These are phyloP conservation scores for Arthrobotrys sphaeroides DNA, from an alignment of 2,329 filamentous ascomycete genomes.

Conservation along the genomic window DNA sequence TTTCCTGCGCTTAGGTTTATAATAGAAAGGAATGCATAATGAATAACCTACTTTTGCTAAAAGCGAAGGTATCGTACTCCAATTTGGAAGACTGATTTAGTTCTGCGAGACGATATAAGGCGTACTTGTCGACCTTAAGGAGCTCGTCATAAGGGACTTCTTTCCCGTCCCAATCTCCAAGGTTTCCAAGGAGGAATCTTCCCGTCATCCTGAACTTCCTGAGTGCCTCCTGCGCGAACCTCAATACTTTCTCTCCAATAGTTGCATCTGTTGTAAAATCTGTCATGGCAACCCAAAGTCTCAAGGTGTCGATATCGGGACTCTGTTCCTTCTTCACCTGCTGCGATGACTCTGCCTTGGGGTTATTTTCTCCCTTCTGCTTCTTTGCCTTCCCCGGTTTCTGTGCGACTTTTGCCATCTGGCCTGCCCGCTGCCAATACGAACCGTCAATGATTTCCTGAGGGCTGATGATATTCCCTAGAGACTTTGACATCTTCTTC, in stretches of 20 bases:
- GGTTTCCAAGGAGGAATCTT: slow-evolving; percentile 83
- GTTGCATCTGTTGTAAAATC: slow-evolving; percentile 90
- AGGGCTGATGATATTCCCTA: slow-evolving; percentile 87
- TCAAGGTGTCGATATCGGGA: slow-evolving; percentile 84
- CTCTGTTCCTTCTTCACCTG: slow-evolving; percentile 68
- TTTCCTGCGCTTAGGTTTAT: no score
- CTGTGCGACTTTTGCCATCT: slow-evolving; percentile 62
- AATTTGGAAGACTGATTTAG: slow-evolving; percentile 25
- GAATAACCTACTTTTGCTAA: slow-evolving; percentile 47
- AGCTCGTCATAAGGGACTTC: slow-evolving; percentile 58
- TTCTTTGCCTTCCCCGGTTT: slow-evolving; percentile 63
- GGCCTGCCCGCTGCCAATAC: slow-evolving; percentile 71
- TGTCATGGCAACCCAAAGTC: slow-evolving; percentile 89
- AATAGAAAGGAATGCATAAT: no score
- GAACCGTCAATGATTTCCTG: slow-evolving; percentile 85
- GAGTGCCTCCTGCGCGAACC: slow-evolving; percentile 77
- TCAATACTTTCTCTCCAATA: slow-evolving; percentile 79
- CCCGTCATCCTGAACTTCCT: slow-evolving; percentile 89
- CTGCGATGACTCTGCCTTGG: slow-evolving; percentile 58
- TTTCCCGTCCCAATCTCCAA: slow-evolving; percentile 62
- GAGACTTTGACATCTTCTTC: slow-evolving; percentile 98
- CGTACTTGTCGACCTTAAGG: slow-evolving; percentile 60
- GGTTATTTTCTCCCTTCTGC: slow-evolving; percentile 58
- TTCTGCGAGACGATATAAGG: slow-evolving; percentile 61
- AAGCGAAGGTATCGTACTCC: slow-evolving; percentile 38